Base-by-base conservation (phyloP, 306 rosid species). In the Abrus precatorius region DNA sequence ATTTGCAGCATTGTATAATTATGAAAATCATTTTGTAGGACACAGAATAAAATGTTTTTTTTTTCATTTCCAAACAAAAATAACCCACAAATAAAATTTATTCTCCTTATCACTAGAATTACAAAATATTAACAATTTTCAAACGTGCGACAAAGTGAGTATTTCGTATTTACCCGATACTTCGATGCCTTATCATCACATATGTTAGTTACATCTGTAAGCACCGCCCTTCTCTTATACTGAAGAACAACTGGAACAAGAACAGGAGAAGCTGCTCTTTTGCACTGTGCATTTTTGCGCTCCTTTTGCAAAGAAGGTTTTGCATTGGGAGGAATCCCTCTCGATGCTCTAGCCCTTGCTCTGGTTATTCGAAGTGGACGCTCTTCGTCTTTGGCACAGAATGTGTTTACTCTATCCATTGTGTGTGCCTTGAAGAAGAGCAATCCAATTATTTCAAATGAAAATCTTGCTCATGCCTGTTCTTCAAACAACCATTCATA, bases 221-320 rank as follows among this genome's bases (percentile, higher is more conserved):
- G 97, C 64, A 86, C 91, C 8, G 91, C 92, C 86, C 89, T 89
- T 83, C 92, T 82, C 87, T 93, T 95, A 60, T 84, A 80, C 69
- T 77, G 92, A 75, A 82, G 65, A 77, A 87, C 82, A 71, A 80
- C 67, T 33, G 88, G 63, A 66, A 87, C 66, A 66, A 78, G 52
- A 5, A 60, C 12, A 36, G 3, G 3, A 77, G 80, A 83, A 47
- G 88, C 89, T 27, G 79, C 75, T 69, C 88, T 82, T 82, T 89
- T 95, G 14, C 90, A 78, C 62, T 77, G 85, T 8, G 75, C 82
- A 1, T 69, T 77, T 80, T 80, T 91, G 48, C 62, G 90, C 13
- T 82, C 92, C 82, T 84, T 88, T 49, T 82, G 72, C 9, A 63
- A 60, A 56, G 82, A 84, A n/a, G 90, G 86, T 76, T 83, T 83